Evolutionary conservation across 179 eudicot species (phyloP).

Genomic region (Carnegiea gigantea): DNA sequence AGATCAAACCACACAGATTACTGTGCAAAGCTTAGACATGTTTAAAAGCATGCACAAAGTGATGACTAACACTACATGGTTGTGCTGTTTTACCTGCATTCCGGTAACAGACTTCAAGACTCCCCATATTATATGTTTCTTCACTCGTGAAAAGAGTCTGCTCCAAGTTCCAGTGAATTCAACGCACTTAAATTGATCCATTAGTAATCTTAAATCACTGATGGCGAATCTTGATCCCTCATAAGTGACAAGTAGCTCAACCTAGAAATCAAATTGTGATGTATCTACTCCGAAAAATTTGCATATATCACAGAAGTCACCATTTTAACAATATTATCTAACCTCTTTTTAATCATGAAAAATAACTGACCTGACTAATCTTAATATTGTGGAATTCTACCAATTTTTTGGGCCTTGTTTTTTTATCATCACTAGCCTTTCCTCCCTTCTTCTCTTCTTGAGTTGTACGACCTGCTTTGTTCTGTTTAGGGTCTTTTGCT

Average conservation of each 20-base stretch:
- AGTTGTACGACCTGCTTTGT: conserved; percentile 76
- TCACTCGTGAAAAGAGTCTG: conserved; percentile 89
- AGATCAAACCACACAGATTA: not conserved
- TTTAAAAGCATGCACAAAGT: not conserved
- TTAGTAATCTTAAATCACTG: conserved; percentile 86
- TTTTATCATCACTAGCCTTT: conserved; percentile 75
- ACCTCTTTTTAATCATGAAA: not conserved
- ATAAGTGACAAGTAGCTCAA: conserved; percentile 89
- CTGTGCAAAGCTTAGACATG: not conserved
- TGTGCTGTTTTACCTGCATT: conserved; percentile 72
- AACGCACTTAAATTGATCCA: conserved; percentile 95
- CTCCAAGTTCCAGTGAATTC: conserved; percentile 98
- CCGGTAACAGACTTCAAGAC: conserved; percentile 99
- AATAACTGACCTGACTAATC: conserved; percentile 83
- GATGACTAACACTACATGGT: not conserved
- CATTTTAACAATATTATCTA: not conserved
- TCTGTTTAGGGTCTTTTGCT: conserved; percentile 60
- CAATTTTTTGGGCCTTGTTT: conserved; percentile 69
- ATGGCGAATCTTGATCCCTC: conserved; percentile 95
- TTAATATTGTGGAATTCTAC: conserved; percentile 93
- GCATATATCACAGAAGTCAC: not conserved
- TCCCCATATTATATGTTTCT: conserved; percentile 97
- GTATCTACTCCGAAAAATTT: conserved; percentile 3
- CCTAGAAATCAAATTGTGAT: conserved; percentile 49
- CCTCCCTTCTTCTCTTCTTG: conserved; percentile 91